These are phyloP conservation scores for Aspergillus mulundensis DNA, from an alignment of 495 filamentous ascomycete species.

Conservation along the genomic window DNA sequence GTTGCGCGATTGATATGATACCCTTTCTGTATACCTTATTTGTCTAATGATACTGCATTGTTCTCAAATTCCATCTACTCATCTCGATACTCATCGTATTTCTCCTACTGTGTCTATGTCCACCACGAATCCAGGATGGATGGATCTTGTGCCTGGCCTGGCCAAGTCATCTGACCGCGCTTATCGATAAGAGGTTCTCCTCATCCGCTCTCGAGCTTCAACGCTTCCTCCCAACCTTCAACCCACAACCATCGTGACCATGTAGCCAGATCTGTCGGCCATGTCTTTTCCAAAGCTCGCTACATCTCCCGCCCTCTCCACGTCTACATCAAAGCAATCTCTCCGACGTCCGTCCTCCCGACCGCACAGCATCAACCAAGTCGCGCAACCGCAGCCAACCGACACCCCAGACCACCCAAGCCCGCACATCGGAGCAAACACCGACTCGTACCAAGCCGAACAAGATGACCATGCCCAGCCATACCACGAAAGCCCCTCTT, in stretches of 20 bases:
- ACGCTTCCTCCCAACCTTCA: conserved; percentile 10
- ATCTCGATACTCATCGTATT: background rate
- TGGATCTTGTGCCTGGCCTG: background rate
- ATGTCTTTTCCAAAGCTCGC: conserved; percentile 38
- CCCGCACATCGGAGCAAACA: conserved; percentile 10
- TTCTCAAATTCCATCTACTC: background rate
- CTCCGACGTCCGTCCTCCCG: conserved; percentile 18
- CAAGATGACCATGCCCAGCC: conserved; percentile 9
- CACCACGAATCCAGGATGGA: too few relatives aligned
- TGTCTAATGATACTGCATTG: background rate
- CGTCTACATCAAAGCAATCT: conserved; percentile 31
- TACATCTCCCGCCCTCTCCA: conserved; percentile 23
- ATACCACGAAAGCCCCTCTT: conserved; percentile 6
- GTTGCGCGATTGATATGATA: conserved; percentile 16
- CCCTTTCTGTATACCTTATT: conserved; percentile 7
- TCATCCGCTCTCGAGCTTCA: background rate
- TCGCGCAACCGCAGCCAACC: conserved; percentile 11
- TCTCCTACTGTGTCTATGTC: too few relatives aligned
- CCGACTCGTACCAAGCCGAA: conserved; percentile 6
- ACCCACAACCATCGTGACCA: conserved; percentile 27
- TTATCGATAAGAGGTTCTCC: conserved; percentile 10
- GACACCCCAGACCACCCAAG: conserved; percentile 11
- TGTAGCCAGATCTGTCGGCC: conserved; percentile 29
- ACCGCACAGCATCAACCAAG: conserved; percentile 19
- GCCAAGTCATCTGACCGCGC: conserved; percentile 1